Evolutionary conservation across 768 basidiomycete genomes (phyloP).

Genomic region (Gelatoporia subvermispora): DNA sequence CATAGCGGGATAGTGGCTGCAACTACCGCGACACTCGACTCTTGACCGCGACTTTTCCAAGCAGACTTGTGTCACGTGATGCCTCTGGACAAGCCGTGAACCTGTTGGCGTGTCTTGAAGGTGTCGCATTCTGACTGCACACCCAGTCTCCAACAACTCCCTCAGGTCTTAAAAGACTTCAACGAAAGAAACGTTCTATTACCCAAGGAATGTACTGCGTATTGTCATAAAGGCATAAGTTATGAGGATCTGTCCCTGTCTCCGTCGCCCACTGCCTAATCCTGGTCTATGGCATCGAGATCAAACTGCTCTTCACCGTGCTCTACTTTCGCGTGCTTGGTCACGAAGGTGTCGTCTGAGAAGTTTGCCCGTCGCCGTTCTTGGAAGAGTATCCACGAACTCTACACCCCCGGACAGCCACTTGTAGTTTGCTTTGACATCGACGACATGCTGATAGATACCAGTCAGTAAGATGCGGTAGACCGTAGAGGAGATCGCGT

Average conservation of each 20-base stretch:
- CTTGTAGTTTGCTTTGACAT: slow-evolving; percentile 28
- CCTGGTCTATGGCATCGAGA: no score
- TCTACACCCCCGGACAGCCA: slow-evolving; percentile 30
- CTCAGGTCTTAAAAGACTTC: no score
- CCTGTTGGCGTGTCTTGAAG: background rate
- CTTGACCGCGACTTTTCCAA: no score
- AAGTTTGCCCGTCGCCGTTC: slow-evolving; percentile 21
- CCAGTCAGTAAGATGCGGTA: background rate
- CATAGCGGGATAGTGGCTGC: slow-evolving; percentile 47
- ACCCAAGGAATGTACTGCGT: background rate
- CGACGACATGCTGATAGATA: slow-evolving; percentile 19
- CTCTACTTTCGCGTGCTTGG: slow-evolving; percentile 3
- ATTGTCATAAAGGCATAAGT: background rate
- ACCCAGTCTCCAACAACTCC: no score
- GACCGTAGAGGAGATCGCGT: background rate
- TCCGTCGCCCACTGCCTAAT: no score
- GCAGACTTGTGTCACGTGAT: no score
- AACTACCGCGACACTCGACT: slow-evolving; percentile 25
- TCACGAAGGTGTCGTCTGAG: slow-evolving; percentile 20
- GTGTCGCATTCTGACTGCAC: no score
- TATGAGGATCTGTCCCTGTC: background rate
- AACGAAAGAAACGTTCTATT: background rate
- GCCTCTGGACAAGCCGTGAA: no score
- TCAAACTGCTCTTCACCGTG: no score
- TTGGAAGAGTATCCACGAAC: slow-evolving; percentile 28